Base-by-base conservation (phyloP, 495 filamentous ascomycete species). In the Stereocaulon alpinum region DNA sequence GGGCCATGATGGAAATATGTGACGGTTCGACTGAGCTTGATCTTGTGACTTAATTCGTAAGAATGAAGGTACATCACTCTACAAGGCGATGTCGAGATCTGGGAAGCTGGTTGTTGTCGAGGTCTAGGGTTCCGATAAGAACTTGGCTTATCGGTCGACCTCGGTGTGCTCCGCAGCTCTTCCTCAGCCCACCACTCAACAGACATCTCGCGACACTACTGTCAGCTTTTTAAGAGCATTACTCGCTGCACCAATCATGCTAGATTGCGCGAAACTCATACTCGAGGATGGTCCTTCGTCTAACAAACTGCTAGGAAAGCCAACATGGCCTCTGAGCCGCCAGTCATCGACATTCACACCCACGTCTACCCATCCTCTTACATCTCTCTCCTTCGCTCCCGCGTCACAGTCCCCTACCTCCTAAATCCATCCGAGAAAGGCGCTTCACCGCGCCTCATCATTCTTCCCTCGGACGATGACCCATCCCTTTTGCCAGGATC, bases 361-460 rank as follows among this genome's bases (percentile, higher is more conserved):
- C 92, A 97, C 77, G 83, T 96, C 74, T 96, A 96, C 70, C 88
- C 90, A 0, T 87, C 87, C 0, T 78, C 81, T 10, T 97, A 91
- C 72, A 83, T 96, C 76, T 70, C 79, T 56, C 82, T 96, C 67
- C 83, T 97, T 29, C 82, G 85, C 66, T 82, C 82, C 27, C 86
- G 92, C 58, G 79, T 74, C 55, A 79, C 75, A 40, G 86, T 95
- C 56, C 92, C 92, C 18, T 88, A 95, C 59, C 80, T 97, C 58
- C 82, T 90, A 61, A 71, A 83, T 70, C 68, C 88, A 79, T 69
- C 78, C 76, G 47, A 55, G 12, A 34, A 47, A 14, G 11, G 17
- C 9, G 53, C 53, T 14, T 73, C 81, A 42, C 81, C 86, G 6
- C 86, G 90, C 11, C 82, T 95, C 41, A 86, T 96, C 62, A 90